Conservation (phyloP, 805 yeast species). For the Candida orba region DNA sequence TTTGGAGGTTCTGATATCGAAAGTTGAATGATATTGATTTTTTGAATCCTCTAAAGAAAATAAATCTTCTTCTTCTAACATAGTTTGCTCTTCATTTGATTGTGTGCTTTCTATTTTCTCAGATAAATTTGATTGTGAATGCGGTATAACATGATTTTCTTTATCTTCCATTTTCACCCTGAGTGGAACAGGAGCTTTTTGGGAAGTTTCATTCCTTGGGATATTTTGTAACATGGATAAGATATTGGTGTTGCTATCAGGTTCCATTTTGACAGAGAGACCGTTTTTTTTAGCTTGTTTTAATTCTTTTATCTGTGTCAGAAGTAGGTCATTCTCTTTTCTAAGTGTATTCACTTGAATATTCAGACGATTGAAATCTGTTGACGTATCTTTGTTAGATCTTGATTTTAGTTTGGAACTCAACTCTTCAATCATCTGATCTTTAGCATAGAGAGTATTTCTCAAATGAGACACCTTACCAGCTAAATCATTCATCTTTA, state of each 20-base stretch:
- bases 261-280: background rate
- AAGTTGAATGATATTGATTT: conserved; percentile 3
- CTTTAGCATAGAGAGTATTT: background rate
- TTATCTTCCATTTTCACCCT: conserved; percentile 1
- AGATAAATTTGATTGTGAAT: background rate
- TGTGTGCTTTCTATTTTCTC: conserved; percentile 2
- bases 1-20: conserved; percentile 5
- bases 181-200: background rate
- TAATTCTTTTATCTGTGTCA: background rate
- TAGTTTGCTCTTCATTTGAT: conserved; percentile 6
- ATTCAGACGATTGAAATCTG: conserved; percentile 7
- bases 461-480: background rate
- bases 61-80: background rate
- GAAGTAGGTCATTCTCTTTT: conserved; percentile 1
- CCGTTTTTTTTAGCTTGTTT: background rate
- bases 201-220: background rate
- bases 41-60: conserved; percentile 1
- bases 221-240: conserved; percentile 2
- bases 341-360: conserved; percentile 1
- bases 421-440: background rate
- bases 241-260: background rate
- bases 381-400: background rate
- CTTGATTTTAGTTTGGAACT: background rate
- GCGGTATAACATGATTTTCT: background rate
- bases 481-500: background rate